A percentile compares a stretch with the other conserved stretches of the same genome.
phyloP scores from a whole-genome alignment of 1,284 basidiomycete genomes.

The Trametes polyzona region DNA sequence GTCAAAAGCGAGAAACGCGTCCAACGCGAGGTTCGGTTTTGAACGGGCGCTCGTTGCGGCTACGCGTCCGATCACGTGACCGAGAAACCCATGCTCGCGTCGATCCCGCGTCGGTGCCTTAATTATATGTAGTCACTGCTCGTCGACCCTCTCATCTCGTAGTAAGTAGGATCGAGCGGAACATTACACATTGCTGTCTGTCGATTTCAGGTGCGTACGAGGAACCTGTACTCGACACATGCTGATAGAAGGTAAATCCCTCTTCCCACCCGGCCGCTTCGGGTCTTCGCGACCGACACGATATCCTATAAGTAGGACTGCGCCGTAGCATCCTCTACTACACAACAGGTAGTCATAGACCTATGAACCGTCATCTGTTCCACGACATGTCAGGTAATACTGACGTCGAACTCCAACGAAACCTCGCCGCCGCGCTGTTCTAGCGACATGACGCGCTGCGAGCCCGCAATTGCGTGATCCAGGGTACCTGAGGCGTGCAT shows the following conservation, averaged over 20 bases:
- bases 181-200: too few species aligned
- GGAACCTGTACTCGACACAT: too few species aligned
- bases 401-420: not conserved
- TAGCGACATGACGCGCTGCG: slow-evolving; percentile 6
- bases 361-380: not conserved
- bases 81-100: slow-evolving; percentile 2
- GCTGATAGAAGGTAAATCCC: too few species aligned
- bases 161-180: too few species aligned
- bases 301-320: too few species aligned
- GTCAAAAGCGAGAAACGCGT: slow-evolving; percentile 16
- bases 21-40: slow-evolving; percentile 21
- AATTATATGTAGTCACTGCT: not conserved
- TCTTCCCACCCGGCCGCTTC: too few species aligned
- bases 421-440: not conserved
- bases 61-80: slow-evolving; percentile 23
- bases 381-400: not conserved
- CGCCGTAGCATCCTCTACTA: too few species aligned
- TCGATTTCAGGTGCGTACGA: too few species aligned
- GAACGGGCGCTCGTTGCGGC: slow-evolving; percentile 19
- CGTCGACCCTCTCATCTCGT: too few species aligned
- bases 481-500: slow-evolving; percentile 7
- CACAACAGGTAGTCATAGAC: too few species aligned
- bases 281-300: too few species aligned
- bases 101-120: not conserved
- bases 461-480: slow-evolving; percentile 15